A percentile compares a stretch with the other conserved stretches of the same genome.
Conservation (phyloP, 225 moss, liverwort and hornwort species). For the Ulota crispa region DNA sequence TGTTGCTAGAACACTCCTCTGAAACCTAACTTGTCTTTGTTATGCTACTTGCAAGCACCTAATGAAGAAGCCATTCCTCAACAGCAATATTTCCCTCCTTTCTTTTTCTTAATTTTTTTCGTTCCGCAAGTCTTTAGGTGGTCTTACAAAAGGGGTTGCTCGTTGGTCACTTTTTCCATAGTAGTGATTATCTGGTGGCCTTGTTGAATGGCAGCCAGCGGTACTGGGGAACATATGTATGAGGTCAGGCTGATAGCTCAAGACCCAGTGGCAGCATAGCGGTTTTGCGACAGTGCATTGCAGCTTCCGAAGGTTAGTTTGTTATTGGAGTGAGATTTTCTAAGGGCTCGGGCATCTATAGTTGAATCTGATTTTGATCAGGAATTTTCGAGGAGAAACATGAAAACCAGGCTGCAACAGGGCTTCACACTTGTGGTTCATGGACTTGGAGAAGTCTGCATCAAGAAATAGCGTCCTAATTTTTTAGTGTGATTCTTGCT, state of each 20-base stretch:
- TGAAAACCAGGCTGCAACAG: constrained; percentile 19
- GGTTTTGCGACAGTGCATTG: constrained; percentile 20
- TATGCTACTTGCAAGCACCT: neutral
- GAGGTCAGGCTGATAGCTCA: constrained; percentile 60
- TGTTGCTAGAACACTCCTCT: neutral
- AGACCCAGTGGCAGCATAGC: constrained; percentile 46
- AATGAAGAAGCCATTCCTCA: neutral
- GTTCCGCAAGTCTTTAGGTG: neutral
- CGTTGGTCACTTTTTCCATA: neutral
- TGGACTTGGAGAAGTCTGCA: constrained; percentile 16
- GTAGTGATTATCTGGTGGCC: constrained; percentile 1
- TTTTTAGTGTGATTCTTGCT: constrained; percentile 10
- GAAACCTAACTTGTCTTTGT: neutral
- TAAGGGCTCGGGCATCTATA: constrained; percentile 13
- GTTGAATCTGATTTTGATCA: constrained; percentile 19
- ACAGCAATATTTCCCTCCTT: neutral
- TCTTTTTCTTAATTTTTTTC: neutral
- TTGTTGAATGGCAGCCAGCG: constrained; percentile 44
- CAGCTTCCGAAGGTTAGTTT: constrained; percentile 16
- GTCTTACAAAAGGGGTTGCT: neutral
- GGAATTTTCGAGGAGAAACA: constrained; percentile 19
- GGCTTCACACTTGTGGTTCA: constrained; percentile 20
- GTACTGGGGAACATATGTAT: constrained; percentile 41
- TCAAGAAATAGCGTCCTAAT: constrained; percentile 22
- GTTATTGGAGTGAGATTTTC: constrained; percentile 19